Percentiles rank a stretch among this genome's conserved stretches.
Evolutionary conservation across 2,329 filamentous ascomycete species (phyloP).

Genomic region (Trichoderma guizhouense): DNA sequence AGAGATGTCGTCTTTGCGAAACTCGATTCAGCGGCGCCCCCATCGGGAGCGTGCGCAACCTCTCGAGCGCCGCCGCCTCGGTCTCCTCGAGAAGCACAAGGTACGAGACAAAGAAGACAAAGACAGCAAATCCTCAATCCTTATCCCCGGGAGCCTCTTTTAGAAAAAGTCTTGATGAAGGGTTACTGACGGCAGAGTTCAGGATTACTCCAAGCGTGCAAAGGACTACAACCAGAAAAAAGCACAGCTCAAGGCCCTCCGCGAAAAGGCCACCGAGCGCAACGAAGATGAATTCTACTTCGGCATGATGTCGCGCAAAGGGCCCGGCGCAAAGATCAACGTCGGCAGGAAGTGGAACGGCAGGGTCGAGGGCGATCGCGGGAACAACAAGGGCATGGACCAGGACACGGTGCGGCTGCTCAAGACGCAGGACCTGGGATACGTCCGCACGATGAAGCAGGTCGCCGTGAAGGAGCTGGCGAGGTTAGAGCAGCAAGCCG

Average conservation of each 20-base stretch:
- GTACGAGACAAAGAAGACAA: conserved; percentile 37
- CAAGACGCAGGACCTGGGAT: conserved; percentile 67
- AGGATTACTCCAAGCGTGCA: conserved; percentile 64
- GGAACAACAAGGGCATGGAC: conserved; percentile 54
- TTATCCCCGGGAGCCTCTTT: neutral
- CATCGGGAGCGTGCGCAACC: conserved; percentile 91
- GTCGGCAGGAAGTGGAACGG: conserved; percentile 53
- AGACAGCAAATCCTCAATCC: neutral
- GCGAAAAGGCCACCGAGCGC: conserved; percentile 59
- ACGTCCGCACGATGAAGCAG: conserved; percentile 61
- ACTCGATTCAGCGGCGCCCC: conserved; percentile 72
- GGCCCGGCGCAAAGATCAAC: conserved; percentile 49
- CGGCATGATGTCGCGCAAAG: conserved; percentile 62
- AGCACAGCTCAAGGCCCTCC: conserved; percentile 54
- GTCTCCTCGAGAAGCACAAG: conserved; percentile 95
- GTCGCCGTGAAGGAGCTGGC: conserved; percentile 56
- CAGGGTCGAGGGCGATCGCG: conserved; percentile 55
- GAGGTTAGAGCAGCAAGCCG: conserved; percentile 51
- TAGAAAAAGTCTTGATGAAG: neutral
- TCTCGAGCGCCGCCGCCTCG: conserved; percentile 76
- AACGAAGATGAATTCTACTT: conserved; percentile 74
- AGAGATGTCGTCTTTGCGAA: conserved; percentile 57
- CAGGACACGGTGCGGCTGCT: conserved; percentile 58
- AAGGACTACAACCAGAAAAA: conserved; percentile 66
- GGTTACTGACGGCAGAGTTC: neutral